Conservation (phyloP, 441 rosid genomes). For the Eutrema salsugineum region DNA sequence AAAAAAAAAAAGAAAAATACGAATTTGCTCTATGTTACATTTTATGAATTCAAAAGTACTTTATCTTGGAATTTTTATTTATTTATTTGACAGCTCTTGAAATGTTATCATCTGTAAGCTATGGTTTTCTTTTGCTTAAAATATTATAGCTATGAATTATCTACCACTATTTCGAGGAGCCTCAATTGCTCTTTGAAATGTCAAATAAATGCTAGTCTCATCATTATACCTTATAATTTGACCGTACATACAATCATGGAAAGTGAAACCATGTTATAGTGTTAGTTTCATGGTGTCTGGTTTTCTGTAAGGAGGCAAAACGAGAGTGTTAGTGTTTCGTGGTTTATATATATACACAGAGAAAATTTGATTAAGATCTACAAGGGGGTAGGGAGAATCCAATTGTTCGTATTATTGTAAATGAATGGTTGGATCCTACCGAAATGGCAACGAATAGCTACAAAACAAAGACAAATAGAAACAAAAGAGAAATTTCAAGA, state of each 20-base stretch:
- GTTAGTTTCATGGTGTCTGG: background rate
- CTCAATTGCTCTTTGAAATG: background rate
- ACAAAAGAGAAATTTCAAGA: slow-evolving; percentile 5
- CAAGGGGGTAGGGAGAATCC: background rate
- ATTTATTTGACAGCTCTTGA: too few species aligned
- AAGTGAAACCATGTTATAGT: background rate
- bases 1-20: too few species aligned
- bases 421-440: background rate
- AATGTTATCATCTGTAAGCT: background rate
- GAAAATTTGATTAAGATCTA: background rate
- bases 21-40: background rate
- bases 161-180: background rate
- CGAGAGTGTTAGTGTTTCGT: background rate
- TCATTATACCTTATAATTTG: background rate
- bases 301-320: background rate
- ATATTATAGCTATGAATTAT: too few species aligned
- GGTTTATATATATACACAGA: background rate
- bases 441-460: background rate
- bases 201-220: background rate
- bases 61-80: too few species aligned
- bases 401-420: background rate
- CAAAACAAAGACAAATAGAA: background rate
- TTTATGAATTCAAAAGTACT: background rate
- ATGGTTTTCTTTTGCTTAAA: too few species aligned
- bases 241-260: background rate